Evolutionary conservation across 2,329 filamentous ascomycete species (phyloP).

Genomic region (Boeremia lycopersici): DNA sequence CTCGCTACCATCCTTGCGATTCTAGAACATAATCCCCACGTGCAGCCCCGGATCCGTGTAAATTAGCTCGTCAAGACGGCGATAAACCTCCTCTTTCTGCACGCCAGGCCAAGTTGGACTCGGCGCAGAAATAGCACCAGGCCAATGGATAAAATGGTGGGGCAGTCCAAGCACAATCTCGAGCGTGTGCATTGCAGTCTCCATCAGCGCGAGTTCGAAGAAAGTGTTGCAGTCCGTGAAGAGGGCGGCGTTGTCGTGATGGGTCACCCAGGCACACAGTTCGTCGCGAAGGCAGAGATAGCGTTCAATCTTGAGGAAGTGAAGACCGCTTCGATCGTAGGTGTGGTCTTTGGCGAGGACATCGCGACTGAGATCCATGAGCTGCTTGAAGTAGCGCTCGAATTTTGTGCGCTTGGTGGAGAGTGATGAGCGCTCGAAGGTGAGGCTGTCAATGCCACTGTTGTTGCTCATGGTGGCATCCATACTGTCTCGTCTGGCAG

Average conservation of each 20-base stretch:
- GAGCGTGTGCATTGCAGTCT: neutral
- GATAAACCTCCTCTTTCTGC: neutral
- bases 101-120: neutral
- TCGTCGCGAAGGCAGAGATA: neutral
- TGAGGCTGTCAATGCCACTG: neutral
- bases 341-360: slow-evolving; percentile 2
- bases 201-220: neutral
- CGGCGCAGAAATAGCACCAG: neutral
- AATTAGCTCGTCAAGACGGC: neutral
- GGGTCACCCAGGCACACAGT: neutral
- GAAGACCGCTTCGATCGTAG: neutral
- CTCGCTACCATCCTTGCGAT: too few species aligned
- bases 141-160: neutral
- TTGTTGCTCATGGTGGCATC: neutral
- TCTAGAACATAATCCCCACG: too few species aligned
- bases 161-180: neutral
- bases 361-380: neutral
- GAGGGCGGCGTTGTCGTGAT: neutral
- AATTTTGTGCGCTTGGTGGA: neutral
- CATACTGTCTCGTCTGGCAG: neutral
- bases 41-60: neutral
- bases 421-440: neutral
- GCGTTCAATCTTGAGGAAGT: neutral
- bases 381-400: neutral
- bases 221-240: neutral